Base-by-base conservation (phyloP, 768 basidiomycete species). In the Strobilomyces confusus region DNA sequence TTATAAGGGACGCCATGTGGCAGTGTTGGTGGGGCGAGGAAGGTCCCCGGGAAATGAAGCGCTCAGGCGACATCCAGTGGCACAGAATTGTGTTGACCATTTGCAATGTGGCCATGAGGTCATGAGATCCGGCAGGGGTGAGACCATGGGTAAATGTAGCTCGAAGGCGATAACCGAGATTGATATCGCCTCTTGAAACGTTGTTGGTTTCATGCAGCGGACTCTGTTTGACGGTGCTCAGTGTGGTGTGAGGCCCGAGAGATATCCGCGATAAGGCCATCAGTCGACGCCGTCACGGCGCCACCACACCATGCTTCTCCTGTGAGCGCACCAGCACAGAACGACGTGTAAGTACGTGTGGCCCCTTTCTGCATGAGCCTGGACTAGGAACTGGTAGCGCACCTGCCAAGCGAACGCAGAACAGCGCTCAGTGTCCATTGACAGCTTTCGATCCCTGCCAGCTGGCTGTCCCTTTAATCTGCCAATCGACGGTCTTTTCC, bases 1-100 rank as follows among this genome's bases (percentile, higher is more conserved):
- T 34, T 41, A 48, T 54, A 48, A 43, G 20, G 38, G 15, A 7
- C 20, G 22, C 5, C 6, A 7, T 15, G 48, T 58, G 56, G 56
- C 56, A 20, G 55, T 57, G 47, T 37, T 37, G 22, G 32, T 3
- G 23, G 33, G 42, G 11, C 14, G 25, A 43, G 41, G 1, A 9
- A 29, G 25, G 25, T 23, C 34, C 15, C 34, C 34, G 14, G 33
- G 34, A 20, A 40, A 20, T 22, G 38, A 40, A 19, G 38, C 19
- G 15, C 41, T 5, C 42, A 26, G 25, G 25, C 25, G 20, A n/a
- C 38, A 22, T 40, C 15, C 38, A 40, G 38, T 42, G 22, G 42
- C 42, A 43, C 42, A 26, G 42, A 43, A 25, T 13, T 29, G 20
- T 11, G 6, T 43, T 9, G 38, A 40, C 38, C 38, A 23, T 41